Evolutionary conservation across 2,329 filamentous ascomycete species (phyloP).

Genomic region (Hortaea werneckii): DNA sequence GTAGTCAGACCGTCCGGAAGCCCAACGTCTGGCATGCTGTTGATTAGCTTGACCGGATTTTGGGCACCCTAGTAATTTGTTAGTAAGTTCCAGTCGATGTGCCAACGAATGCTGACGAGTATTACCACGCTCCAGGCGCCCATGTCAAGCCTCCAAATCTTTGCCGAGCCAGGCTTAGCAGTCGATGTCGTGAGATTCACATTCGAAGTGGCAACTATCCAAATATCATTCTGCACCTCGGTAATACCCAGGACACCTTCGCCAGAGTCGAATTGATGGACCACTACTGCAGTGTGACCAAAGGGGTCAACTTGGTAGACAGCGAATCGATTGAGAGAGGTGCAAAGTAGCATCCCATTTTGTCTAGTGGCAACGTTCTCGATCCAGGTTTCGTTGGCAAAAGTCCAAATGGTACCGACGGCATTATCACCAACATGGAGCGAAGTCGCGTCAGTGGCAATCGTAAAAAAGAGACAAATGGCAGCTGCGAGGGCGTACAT

Average conservation of each 20-base stretch:
- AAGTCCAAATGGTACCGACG: slow-evolving; percentile 1
- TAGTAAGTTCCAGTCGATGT: background rate
- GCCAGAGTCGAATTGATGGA: slow-evolving; percentile 1
- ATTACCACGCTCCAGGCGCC: background rate
- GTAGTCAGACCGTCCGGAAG: slow-evolving; percentile 1
- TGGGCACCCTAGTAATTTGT: background rate
- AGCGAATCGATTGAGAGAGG: slow-evolving; percentile 1
- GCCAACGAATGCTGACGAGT: no score
- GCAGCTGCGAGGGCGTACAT: no score
- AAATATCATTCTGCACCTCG: slow-evolving; percentile 2
- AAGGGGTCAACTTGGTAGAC: slow-evolving; percentile 4
- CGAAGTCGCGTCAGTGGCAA: no score
- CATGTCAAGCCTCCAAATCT: slow-evolving; percentile 3
- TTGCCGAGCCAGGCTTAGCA: background rate
- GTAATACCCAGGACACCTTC: slow-evolving; percentile 3
- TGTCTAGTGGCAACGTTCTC: slow-evolving; percentile 4
- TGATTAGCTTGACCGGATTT: background rate
- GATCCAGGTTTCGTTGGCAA: slow-evolving; percentile 5
- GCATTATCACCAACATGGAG: no score
- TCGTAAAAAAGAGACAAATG: no score
- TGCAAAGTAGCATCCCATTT: slow-evolving; percentile 2
- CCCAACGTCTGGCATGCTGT: slow-evolving; percentile 1
- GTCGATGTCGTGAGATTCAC: slow-evolving; percentile 1
- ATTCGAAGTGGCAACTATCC: background rate
- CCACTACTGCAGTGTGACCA: background rate